A percentile compares a stretch with the other conserved stretches of the same genome.
Evolutionary conservation across 371 early-diverging fungal species (phyloP).

Genomic region (Mortierella sp.): DNA sequence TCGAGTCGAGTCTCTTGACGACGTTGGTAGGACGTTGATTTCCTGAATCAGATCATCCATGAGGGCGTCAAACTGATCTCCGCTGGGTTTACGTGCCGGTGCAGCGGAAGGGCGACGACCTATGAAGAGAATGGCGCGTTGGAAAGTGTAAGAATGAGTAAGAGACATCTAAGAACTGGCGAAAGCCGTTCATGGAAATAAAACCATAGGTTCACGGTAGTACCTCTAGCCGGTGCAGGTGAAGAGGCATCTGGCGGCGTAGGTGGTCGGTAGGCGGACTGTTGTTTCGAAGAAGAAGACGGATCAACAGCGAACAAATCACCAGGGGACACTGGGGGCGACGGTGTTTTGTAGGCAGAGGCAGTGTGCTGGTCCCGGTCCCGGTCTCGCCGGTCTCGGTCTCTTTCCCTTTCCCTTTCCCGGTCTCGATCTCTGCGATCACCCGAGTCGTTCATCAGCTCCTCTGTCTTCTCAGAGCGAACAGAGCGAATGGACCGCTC

Average conservation of each 20-base stretch:
- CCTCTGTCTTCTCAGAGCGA: slow-evolving; percentile 21
- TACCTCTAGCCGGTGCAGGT: slow-evolving; percentile 24
- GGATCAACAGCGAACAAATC: slow-evolving; percentile 16
- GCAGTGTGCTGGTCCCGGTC: slow-evolving; percentile 23
- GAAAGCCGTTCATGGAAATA: neutral
- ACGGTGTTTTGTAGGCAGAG: slow-evolving; percentile 43
- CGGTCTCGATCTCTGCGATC: slow-evolving; percentile 19
- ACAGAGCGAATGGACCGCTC: slow-evolving; percentile 40
- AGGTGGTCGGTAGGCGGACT: slow-evolving; percentile 35
- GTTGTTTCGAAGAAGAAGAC: neutral
- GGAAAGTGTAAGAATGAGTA: neutral
- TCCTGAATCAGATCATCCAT: slow-evolving; percentile 70
- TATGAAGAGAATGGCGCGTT: neutral
- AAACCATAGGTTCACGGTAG: too few relatives aligned
- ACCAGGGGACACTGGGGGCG: slow-evolving; percentile 44
- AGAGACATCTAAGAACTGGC: neutral
- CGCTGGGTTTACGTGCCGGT: slow-evolving; percentile 28
- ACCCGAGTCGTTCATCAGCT: neutral
- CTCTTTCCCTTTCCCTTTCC: neutral
- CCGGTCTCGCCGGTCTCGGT: slow-evolving; percentile 11
- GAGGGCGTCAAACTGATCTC: slow-evolving; percentile 60
- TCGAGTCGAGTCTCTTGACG: slow-evolving; percentile 38
- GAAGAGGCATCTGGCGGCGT: slow-evolving; percentile 42
- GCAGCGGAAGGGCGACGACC: slow-evolving; percentile 6
- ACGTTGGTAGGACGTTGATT: slow-evolving; percentile 55